Evolutionary conservation across 768 basidiomycete species (phyloP).

Genomic region (Boletus reticuloceps): DNA sequence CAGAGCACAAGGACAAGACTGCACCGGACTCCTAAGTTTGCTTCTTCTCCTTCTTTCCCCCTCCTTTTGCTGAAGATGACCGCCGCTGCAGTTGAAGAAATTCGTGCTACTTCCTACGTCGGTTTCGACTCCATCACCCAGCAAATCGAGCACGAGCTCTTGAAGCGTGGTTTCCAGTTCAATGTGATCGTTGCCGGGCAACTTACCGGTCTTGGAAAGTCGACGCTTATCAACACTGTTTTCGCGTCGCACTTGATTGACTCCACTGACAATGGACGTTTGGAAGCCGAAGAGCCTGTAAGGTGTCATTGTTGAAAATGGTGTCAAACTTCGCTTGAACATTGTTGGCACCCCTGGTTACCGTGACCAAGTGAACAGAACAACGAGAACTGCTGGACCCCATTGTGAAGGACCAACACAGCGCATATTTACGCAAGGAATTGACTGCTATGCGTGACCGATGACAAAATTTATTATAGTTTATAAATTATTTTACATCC

Average conservation of each 20-base stretch:
- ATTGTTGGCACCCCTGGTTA: constrained; percentile 99
- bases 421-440: constrained; percentile 97
- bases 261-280: constrained; percentile 93
- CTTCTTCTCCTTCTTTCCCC: constrained; percentile 10
- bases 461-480: too few relatives aligned
- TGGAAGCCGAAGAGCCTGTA: constrained; percentile 83
- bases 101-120: constrained; percentile 90
- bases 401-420: constrained; percentile 98
- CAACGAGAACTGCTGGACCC: constrained; percentile 99
- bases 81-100: constrained; percentile 62
- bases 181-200: constrained; percentile 97
- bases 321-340: constrained; percentile 91
- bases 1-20: too few relatives aligned
- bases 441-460: constrained; percentile 98
- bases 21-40: too few relatives aligned
- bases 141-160: constrained; percentile 98
- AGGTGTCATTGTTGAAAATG: constrained; percentile 96
- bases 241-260: constrained; percentile 98
- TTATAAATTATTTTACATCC: too few relatives aligned
- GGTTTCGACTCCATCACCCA: constrained; percentile 97
- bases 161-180: constrained; percentile 99
- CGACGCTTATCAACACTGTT: constrained; percentile 97
- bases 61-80: constrained; percentile 34
- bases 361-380: constrained; percentile 98
- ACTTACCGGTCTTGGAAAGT: constrained; percentile 97